Base-by-base conservation (phyloP, 2,329 filamentous ascomycete species). In the Penicillium sp. region DNA sequence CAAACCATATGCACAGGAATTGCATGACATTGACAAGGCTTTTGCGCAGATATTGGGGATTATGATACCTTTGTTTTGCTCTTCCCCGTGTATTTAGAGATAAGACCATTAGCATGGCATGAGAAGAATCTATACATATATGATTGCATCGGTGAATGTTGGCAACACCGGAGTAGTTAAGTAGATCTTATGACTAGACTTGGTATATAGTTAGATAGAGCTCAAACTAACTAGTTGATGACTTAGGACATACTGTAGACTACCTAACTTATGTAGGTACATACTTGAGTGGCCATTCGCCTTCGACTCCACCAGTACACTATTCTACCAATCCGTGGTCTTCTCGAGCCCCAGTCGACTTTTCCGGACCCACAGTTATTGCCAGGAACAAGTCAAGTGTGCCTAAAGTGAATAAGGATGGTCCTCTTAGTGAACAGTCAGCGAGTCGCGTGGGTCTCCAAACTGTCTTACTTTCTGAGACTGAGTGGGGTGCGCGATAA, bases 391-490 rank as follows among this genome's bases (percentile, higher is more conserved):
- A 37, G 33, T 10, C 7, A 6, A 37, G 20, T 37, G 33, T 37
- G 15, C 33, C 33, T 37, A 15, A n/a, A 33, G 31, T 20, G 15
- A 18, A 37, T 37, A 20, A 37, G 33, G 20, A 28, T 27, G 15
- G 15, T 18, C 15, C 15, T 18, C 15, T 18, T 18, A 18, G 15
- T 18, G 15, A 18, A 18, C 15, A 18, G 15, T 18, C 51, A 54
- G 53, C 33, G 37, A 46, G 50, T 47, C 46, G 44, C 32, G 42
- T 44, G 37, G 50, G 47, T 47, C 33, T 44, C 45, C 35, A 25
- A 47, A 47, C 53, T 50, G 53, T 55, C 51, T 47, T 42, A 51
- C 38, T 13, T 25, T 41, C 15, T 20, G 9, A 33, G n/a, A 37
- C 33, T 10, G 7, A 18, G 18, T 18, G 33, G 15, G 33, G 15